These are phyloP conservation scores for Laguncularia racemosa DNA, from an alignment of 345 rosid genomes.

Conservation along the genomic window DNA sequence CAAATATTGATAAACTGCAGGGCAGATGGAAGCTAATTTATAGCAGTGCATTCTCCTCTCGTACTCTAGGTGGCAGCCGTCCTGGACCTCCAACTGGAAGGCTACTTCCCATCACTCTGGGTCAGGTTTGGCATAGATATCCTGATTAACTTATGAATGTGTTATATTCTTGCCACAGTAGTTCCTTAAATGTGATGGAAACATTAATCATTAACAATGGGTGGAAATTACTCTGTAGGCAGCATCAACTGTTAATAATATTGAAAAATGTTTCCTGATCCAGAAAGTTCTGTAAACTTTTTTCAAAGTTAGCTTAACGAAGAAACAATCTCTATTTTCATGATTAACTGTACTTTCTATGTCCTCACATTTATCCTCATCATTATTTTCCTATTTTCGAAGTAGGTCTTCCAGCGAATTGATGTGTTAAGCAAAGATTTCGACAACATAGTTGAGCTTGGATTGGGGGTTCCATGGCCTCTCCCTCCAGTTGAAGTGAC, in stretches of 20 bases:
- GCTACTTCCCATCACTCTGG: conserved; percentile 82
- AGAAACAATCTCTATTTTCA: not conserved
- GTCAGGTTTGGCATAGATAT: conserved; percentile 46
- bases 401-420: conserved; percentile 86
- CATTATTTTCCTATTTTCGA: not conserved
- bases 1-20: conserved; percentile 56
- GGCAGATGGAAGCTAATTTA: conserved; percentile 86
- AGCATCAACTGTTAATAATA: too few relatives aligned
- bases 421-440: conserved; percentile 80
- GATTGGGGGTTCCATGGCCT: conserved; percentile 92
- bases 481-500: conserved; percentile 63
- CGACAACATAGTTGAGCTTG: conserved; percentile 80
- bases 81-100: conserved; percentile 91
- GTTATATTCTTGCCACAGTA: not conserved
- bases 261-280: too few relatives aligned
- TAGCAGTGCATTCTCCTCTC: conserved; percentile 91
- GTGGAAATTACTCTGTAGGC: too few relatives aligned
- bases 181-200: not conserved
- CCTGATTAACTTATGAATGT: not conserved
- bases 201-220: too few relatives aligned
- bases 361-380: too few relatives aligned
- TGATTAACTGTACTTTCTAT: not conserved
- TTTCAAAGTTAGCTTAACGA: too few relatives aligned
- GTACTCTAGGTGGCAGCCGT: conserved; percentile 83
- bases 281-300: too few relatives aligned